Evolutionary conservation across 139 green algal genomes (phyloP).

Genomic region (Auxenochlorella pyrenoidosa): DNA sequence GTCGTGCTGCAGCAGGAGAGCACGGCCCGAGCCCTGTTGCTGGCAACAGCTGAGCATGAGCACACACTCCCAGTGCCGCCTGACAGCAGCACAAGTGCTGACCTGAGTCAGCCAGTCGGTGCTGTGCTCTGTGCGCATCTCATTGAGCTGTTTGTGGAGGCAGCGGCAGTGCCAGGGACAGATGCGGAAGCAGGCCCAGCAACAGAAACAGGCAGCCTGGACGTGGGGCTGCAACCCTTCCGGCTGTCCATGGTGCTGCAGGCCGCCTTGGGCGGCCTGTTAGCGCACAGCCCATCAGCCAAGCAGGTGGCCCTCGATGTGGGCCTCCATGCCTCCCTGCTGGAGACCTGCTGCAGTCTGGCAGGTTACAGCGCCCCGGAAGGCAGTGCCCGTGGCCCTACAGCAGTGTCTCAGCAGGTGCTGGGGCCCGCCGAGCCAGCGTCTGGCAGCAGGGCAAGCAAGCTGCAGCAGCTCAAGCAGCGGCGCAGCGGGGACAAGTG

Average conservation of each 20-base stretch:
- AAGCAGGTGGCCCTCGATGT: not conserved
- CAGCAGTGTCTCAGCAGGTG: not conserved
- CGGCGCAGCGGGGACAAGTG: not conserved
- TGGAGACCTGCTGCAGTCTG: not conserved
- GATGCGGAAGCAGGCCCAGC: not conserved
- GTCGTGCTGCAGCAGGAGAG: not conserved
- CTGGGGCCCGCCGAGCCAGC: not conserved
- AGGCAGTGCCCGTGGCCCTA: not conserved
- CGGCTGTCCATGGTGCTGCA: not conserved
- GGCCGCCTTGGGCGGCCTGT: not conserved
- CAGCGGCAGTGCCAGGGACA: too few species aligned
- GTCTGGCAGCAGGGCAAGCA: not conserved
- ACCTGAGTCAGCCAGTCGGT: not conserved
- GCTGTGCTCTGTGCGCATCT: not conserved
- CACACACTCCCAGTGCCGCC: not conserved
- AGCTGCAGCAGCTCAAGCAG: slow-evolving; percentile 1
- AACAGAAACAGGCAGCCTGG: not conserved
- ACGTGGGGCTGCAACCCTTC: too few species aligned
- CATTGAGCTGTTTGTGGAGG: not conserved
- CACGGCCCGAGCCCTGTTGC: not conserved
- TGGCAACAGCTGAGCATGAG: not conserved
- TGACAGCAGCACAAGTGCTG: not conserved
- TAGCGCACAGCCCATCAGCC: not conserved
- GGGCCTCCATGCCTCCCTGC: not conserved
- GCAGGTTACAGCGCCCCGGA: not conserved